Conservation (phyloP, 2,329 filamentous ascomycete species). For the Botryotinia narcissicola region DNA sequence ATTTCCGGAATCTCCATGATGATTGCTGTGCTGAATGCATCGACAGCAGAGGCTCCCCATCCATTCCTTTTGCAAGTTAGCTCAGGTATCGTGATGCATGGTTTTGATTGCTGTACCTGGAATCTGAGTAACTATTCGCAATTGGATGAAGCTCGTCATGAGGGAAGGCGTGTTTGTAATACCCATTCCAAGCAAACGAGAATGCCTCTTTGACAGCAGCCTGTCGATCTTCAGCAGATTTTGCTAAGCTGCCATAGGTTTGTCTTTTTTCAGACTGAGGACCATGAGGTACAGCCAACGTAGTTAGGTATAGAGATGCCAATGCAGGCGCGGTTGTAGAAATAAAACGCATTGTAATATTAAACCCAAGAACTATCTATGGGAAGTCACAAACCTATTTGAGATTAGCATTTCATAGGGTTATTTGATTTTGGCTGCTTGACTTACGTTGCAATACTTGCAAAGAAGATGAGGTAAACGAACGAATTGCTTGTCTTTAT, state of each 20-base stretch:
- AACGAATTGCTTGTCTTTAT: not conserved
- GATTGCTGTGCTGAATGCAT: slow-evolving; percentile 76
- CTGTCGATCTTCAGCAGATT: slow-evolving; percentile 42
- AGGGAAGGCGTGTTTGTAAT: slow-evolving; percentile 71
- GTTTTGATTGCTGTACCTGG: slow-evolving; percentile 53
- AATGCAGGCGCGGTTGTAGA: slow-evolving; percentile 24
- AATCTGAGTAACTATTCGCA: slow-evolving; percentile 63
- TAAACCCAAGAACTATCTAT: slow-evolving; percentile 7
- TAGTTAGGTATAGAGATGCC: slow-evolving; percentile 22
- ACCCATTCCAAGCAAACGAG: slow-evolving; percentile 68
- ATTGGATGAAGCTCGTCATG: slow-evolving; percentile 73
- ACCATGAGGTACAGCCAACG: slow-evolving; percentile 28
- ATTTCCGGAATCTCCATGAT: slow-evolving; percentile 69
- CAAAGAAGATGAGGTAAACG: not conserved
- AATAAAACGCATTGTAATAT: slow-evolving; percentile 30
- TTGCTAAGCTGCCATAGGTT: slow-evolving; percentile 24
- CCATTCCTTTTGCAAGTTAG: slow-evolving; percentile 57
- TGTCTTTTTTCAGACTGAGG: slow-evolving; percentile 20
- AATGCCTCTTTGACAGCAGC: slow-evolving; percentile 67
- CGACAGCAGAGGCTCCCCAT: slow-evolving; percentile 81
- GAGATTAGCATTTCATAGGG: not conserved
- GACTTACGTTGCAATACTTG: not conserved
- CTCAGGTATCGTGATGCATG: not conserved
- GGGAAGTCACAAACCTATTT: not conserved
- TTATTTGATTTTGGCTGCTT: not conserved